Evolutionary conservation across 352 stramenopile genomes (phyloP).

Genomic region (Phytophthora fragariaefolia): DNA sequence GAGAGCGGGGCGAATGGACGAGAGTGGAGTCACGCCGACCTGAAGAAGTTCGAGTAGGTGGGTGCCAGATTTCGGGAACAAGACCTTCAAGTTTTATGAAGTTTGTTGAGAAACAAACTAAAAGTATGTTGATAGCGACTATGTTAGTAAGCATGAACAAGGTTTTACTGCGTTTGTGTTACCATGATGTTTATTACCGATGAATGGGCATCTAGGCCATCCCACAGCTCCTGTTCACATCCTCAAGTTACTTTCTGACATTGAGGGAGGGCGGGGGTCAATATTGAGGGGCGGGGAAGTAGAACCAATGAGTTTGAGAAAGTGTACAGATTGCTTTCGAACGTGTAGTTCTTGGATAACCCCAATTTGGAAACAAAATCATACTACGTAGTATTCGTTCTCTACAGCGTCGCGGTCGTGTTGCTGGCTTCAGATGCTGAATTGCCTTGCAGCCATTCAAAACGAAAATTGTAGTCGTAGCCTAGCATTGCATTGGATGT

Average conservation of each 20-base stretch:
- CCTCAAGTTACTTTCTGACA: too few relatives aligned
- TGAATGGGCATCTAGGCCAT: too few relatives aligned
- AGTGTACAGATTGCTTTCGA: too few relatives aligned
- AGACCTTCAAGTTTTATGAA: background rate
- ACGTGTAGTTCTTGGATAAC: too few relatives aligned
- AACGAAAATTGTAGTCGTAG: slow-evolving; percentile 37
- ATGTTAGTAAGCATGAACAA: too few relatives aligned
- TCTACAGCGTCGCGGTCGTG: background rate
- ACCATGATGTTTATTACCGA: too few relatives aligned
- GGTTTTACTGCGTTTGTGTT: too few relatives aligned
- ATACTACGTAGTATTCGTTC: background rate
- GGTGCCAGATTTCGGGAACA: background rate
- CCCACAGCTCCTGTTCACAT: too few relatives aligned
- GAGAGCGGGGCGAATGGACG: slow-evolving; percentile 49
- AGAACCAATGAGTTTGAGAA: too few relatives aligned
- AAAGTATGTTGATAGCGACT: background rate
- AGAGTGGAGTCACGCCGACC: slow-evolving; percentile 56
- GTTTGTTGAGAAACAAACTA: background rate
- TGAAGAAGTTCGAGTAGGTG: slow-evolving; percentile 60
- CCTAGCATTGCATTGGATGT: slow-evolving; percentile 15
- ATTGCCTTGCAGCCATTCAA: slow-evolving; percentile 30
- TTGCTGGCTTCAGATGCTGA: background rate
- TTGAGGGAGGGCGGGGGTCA: background rate
- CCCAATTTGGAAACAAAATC: too few relatives aligned
- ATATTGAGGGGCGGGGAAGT: too few relatives aligned